Base-by-base conservation (phyloP, 2,329 filamentous ascomycete species). In the Emydomyces testavorans region DNA sequence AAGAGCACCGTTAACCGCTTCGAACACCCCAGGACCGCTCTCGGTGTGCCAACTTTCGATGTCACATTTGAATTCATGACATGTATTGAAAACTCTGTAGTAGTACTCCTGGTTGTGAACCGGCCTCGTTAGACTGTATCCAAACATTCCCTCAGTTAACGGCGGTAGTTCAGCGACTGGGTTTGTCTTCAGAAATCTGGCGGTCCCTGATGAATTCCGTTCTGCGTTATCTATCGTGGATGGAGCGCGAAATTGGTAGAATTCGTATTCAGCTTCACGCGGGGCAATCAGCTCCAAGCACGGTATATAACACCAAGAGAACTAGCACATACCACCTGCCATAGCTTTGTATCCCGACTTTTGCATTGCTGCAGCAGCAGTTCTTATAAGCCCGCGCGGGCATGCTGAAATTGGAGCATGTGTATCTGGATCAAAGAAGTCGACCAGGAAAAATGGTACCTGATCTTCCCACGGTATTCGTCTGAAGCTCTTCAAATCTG, bases 1-100 rank as follows among this genome's bases (percentile, higher is more conserved):
- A 29, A 31, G 18, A 8, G 20, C 10, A 4, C 24, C 21, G 63
- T 71, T 57, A 57, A 77, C 88, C 10, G 92, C 92, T 70, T 98
- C 92, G 63, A 90, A 96, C 2, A 98, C 92, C 37, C 89, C 89
- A 0, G 89, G 89, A 0, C 89, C 89, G 55, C 83, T 89, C 69
- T 95, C 89, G 6, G 89, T 94, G 69, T 95, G 89, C 89, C 89
- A 95, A 38, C 89, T 87, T 64, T 95, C 89, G 41, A 95, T 84
- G 53, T 83, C 77, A 60, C 86, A 92, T 34, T 75, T 71, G 68
- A 94, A 94, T 51, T 79, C 72, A 54, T 77, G 74, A 68, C 87
- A 93, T 0, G 82, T 77, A 54, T 93, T 79, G 65, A 86, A 94
- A 42, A 94, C 77, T 38, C 83, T 79, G 63, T 94, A 94, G 69